These are phyloP conservation scores for Collybia nuda DNA, from an alignment of 768 basidiomycete genomes.

Conservation along the genomic window DNA sequence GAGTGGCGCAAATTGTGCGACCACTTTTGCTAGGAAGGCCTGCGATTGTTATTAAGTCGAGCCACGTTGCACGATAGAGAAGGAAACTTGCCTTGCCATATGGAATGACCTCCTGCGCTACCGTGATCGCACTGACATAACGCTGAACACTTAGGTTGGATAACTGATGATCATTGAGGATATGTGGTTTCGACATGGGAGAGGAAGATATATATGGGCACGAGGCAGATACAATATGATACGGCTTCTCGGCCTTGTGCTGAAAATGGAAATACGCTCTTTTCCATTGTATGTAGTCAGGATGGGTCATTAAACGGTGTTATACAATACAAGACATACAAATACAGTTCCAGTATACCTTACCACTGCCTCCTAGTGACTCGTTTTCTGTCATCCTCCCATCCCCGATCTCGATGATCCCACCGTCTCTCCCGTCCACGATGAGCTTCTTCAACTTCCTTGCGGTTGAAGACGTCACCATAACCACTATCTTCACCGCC, in stretches of 20 bases:
- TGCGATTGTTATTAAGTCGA: too few relatives aligned
- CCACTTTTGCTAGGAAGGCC: too few relatives aligned
- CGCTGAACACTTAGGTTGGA: not conserved
- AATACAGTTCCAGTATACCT: not conserved
- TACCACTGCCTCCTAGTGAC: conserved; percentile 17
- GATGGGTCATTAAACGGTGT: not conserved
- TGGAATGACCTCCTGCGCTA: conserved; percentile 1
- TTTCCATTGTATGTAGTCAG: too few relatives aligned
- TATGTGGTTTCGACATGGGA: not conserved
- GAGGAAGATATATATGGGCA: not conserved
- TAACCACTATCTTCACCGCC: conserved; percentile 52
- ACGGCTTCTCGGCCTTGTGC: not conserved
- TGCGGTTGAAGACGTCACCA: conserved; percentile 67
- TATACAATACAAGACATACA: not conserved
- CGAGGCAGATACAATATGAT: not conserved
- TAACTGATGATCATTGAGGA: not conserved
- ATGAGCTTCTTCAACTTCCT: conserved; percentile 74
- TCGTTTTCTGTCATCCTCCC: conserved; percentile 13
- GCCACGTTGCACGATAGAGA: too few relatives aligned
- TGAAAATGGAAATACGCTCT: too few relatives aligned
- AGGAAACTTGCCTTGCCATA: conserved; percentile 7
- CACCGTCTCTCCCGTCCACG: conserved; percentile 40
- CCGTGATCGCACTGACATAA: not conserved
- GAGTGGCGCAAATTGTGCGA: not conserved
- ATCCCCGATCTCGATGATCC: conserved; percentile 20